Base-by-base conservation (phyloP, 2,329 filamentous ascomycete genomes). In the Aureobasidium sp. region DNA sequence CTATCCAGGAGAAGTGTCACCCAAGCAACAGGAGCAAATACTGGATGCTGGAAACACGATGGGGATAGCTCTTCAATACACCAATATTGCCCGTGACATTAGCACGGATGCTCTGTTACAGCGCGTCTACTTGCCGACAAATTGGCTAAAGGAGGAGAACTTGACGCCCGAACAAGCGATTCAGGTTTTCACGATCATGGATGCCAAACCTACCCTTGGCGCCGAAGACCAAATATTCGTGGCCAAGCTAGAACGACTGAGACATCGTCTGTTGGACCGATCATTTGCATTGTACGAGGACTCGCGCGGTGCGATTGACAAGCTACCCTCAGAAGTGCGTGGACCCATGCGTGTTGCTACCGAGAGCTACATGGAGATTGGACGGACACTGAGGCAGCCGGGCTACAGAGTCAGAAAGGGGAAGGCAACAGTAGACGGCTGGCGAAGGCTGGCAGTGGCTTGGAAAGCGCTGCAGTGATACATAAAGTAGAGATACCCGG, bases 71-170 rank as follows among this genome's bases (percentile, higher is more conserved):
- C 75, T 91, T n/a, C 88, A 91, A 68, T 90, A 87, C 67, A 83
- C 89, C 67, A 91, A 91, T 68, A 90, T 91, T 64, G 85, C 87
- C 3, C 84, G 88, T 24, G 88, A 91, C 68, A 85, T 91, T n/a
- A 72, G 76, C 3, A 83, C 84, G 2, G 88, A 91, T 67, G 85
- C 88, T 0, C 73, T 75, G 15, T 83, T 88, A 39, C 79, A 79
- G 1, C 81, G 88, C 7, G 86, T 89, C 7, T 91, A 91, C 69
- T 73, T 91, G 5, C 88, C 88, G 0, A 76, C 77, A 0, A 73
- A 74, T 0, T 91, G 87, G 87, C 75, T 91, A 1, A 75, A 79
- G 42, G 81, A 84, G 58, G 79, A 80, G 58, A 80, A 78, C 1
- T 67, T 88, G 24, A 79, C 76, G 0, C 79, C 83, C 0, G 72